Base-by-base conservation (phyloP, 306 rosid species). In the Dicorynia guianensis region DNA sequence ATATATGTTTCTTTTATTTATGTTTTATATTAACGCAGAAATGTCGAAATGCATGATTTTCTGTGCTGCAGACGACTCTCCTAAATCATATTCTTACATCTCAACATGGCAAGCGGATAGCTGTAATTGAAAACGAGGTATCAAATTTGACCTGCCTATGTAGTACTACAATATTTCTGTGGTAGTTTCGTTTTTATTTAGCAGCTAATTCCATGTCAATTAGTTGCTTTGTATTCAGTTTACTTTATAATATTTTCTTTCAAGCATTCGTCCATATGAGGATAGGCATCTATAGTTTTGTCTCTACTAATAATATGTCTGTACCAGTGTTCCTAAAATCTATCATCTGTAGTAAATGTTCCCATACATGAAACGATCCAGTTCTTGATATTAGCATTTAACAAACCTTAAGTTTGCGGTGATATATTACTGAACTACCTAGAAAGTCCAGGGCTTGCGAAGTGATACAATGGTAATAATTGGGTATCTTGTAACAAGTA, bases 91-190 rank as follows among this genome's bases (percentile, higher is more conserved):
- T 93, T 66, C 93, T 93, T 10, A 91, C 93, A 2, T 79, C 96
- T 63, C 93, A 88, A 78, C 98, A 93, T 79, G 96, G 98, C 42
- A 91, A 89, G 81, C 86, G 96, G 69, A 93, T 93, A 77, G 98
- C 98, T 8, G 94, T 93, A 0, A 91, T 93, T 13, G 98, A 93
- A 85, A 93, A 91, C 72, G 98, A 93, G 98, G 98, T 89, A 78
- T 57, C 8, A 19, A 46, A 1, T 54, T 55, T 55, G 1, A 36
- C 38, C 57, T 76, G 12, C 66, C 63, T 55, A 14, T 56, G 5
- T 9, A 9, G n/a, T 62, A 44, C 46, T 9, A 6, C 15, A 19
- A 5, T 46, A 39, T 38, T 65, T 40, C 36, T 6, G 3, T 4
- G 33, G 19, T 76, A 18, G n/a, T 42, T 13, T 71, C 25, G 7